Evolutionary conservation across 2,329 filamentous ascomycete genomes (phyloP), one percentile per base, ranked within the genome.

Genomic region (Beauveria brongniartii): DNA sequence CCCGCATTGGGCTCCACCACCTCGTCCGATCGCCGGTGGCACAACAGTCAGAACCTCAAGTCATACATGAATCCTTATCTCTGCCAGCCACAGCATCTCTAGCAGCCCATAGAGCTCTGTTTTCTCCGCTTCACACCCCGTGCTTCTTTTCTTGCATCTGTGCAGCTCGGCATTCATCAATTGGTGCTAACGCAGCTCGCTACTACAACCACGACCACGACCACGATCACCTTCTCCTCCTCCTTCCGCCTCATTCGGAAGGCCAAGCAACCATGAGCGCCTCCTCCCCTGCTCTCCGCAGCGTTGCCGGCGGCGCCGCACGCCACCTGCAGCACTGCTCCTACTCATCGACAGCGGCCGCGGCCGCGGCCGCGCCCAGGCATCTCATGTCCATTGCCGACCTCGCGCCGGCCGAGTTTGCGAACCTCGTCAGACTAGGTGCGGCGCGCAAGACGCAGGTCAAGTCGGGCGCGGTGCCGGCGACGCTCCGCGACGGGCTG

Each of bases 311-410:
- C 26, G 52, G 51, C 24, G 44, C 52, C 52, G 46, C 52, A 44
- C 44, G 18, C 44, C 52, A 34, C 46, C 59, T 55, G 37, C 59
- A 51, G 52, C 52, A 55, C 22, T 43, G 43, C n/a, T 47, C 58
- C 4, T 53, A 40, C 18, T 24, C 57, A 28, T 48, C 48, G 1
- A 34, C 48, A 4, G 26, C 48, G 28, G 14, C 40, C 2, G 28
- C 28, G 1, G 26, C 30, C 30, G 59, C 71, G 7, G 57, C 73
- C 2, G 65, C 68, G 37, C 89, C 91, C 54, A 88, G 94, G 66
- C 93, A 97, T 80, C 81, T 99, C 57, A 87, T 97, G 75, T 95
- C 92, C 59, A 96, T 97, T 69, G 86, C 87, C 58, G 92, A 99
- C 71, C 82, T 99, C 62, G 87, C 87, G 1, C 82, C 91, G 7